A percentile compares a stretch with the other conserved stretches of the same genome.
Evolutionary conservation across 2,329 filamentous ascomycete species (phyloP).

Genomic region (Colletotrichum agaves): DNA sequence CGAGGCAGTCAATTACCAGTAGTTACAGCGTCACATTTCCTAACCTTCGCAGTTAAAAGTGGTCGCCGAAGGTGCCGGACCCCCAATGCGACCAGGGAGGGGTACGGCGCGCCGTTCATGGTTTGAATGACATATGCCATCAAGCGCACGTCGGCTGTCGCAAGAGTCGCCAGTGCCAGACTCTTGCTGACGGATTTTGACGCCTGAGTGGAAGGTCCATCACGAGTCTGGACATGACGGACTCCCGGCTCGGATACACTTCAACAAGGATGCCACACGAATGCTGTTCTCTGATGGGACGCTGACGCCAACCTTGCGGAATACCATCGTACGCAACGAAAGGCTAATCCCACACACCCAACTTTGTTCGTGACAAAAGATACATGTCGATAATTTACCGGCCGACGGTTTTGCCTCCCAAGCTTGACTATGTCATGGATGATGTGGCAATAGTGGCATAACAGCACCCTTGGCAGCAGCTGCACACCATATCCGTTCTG

Average conservation of each 20-base stretch:
- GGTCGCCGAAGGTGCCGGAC: conserved; percentile 10
- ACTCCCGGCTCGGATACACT: not conserved
- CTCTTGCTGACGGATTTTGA: not conserved
- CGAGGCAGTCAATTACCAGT: conserved; percentile 6
- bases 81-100: conserved; percentile 5
- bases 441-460: not conserved
- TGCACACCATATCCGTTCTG: conserved; percentile 22
- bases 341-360: conserved; percentile 5
- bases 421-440: not conserved
- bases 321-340: conserved; percentile 15
- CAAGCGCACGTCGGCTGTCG: conserved; percentile 19
- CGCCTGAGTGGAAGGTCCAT: not conserved
- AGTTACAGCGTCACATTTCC: conserved; percentile 5
- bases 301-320: conserved; percentile 24
- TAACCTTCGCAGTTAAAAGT: not conserved
- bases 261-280: conserved; percentile 16
- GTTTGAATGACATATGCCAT: conserved; percentile 18
- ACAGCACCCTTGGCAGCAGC: not conserved
- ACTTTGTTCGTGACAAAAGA: not conserved
- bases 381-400: conserved; percentile 26
- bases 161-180: conserved; percentile 6
- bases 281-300: conserved; percentile 4
- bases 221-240: not conserved
- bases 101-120: not conserved
- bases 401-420: not conserved